These are phyloP conservation scores for Asterochloris erici DNA, from an alignment of 139 green algal species.

Conservation along the genomic window DNA sequence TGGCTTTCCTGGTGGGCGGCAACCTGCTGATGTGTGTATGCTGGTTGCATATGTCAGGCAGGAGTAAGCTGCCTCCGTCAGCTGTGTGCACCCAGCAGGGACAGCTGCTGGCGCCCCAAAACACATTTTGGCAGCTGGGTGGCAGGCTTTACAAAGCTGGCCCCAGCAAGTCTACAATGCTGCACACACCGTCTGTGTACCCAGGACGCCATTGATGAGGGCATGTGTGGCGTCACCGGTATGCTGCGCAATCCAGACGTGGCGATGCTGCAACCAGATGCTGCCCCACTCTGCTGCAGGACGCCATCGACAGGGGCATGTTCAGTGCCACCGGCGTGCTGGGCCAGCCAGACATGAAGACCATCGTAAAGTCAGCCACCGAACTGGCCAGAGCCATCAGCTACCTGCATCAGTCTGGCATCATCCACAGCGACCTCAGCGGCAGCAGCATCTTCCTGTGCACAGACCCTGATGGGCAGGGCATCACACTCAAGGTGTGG, in stretches of 20 bases:
- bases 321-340: conserved; percentile 5
- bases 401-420: conserved; percentile 31
- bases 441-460: conserved; percentile 44
- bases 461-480: not conserved
- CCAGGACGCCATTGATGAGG: not conserved
- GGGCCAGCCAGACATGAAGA: conserved; percentile 4
- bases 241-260: not conserved
- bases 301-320: conserved; percentile 20
- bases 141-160: no score
- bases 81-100: no score
- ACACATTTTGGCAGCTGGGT: no score
- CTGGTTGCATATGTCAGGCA: no score
- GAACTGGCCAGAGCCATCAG: conserved; percentile 34
- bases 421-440: conserved; percentile 43
- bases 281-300: not conserved
- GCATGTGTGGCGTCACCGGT: not conserved
- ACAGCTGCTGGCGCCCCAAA: no score
- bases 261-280: not conserved
- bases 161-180: not conserved
- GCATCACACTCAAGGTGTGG: no score
- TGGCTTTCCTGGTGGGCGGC: no score
- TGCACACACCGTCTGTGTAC: not conserved
- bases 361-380: conserved; percentile 1
- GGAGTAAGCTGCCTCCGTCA: no score
- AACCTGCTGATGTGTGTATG: no score